Evolutionary conservation across 2,329 filamentous ascomycete species (phyloP), one percentile per base, ranked within the genome.

Genomic region (Aspergillus sp.): DNA sequence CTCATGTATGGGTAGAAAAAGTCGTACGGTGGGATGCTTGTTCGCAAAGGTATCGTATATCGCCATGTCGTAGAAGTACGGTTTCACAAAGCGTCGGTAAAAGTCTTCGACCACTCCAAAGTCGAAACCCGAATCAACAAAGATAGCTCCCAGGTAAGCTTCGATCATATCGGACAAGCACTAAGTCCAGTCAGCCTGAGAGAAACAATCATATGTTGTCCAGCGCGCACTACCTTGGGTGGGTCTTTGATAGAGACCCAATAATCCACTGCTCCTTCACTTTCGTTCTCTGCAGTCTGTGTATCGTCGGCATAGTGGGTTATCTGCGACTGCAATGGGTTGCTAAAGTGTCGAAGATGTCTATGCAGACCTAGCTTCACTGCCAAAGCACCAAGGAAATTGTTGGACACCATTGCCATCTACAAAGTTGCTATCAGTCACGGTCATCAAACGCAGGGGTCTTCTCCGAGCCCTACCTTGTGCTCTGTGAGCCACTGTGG

Each of bases 381-480:
- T 37, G 82, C 82, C 3, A 96, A 67, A 12, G 79, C 84, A 1
- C 83, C 86, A 1, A 95, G 71, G 52, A 96, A 98, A 39, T 88
- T 86, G 63, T 98, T 98, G 33, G 85, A 91, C 0, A 91, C 88
- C 84, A 98, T 95, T n/a, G 88, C 86, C 79, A 93, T 95, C 63
- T 68, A 38, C 22, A 29, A 13, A 26, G n/a, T 20, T 32, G 14
- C 49, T 29, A 52, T 35, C 19, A 22, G 6, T 10, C 5, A 22
- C 10, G 19, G 6, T 22, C 19, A 22, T 15, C 26, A 14, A 20
- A 17, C 12, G 14, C 10, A 29, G 11, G 14, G 11, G 8, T 3
- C 2, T 24, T 22, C 6, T 10, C 5, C 11, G 14, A 39, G n/a
- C n/a, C 51, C 33, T 51, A 67, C 66, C 47, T 96, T 96, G 69